Evolutionary conservation across 108 stramenopile species (phyloP), one percentile per base, ranked within the genome.

Genomic region (Skeletonema marinoi): DNA sequence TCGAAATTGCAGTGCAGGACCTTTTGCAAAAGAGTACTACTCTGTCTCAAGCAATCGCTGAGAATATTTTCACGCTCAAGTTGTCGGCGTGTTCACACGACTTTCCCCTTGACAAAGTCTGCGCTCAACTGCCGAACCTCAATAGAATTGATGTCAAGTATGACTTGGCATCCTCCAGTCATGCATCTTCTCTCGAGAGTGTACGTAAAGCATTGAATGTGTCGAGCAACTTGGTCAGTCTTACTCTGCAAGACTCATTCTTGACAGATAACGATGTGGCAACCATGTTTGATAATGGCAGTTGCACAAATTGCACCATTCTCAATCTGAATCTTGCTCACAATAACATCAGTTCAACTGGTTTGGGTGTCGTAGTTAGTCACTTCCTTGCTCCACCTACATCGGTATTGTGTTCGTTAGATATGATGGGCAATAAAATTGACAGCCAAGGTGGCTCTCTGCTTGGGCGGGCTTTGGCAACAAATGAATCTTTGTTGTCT

Each of bases 381-480:
- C 29, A 61, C 25, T 64, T 64, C 63, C 6, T 48, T 13, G 17
- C 46, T 33, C 6, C 61, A 10, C 32, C 14, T 4, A 4, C 32
- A 50, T 46, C 72, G 17, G 17, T 51, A 2, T 19, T 73, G 4
- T 46, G 58, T n/a, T 19, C 60, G 25, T n/a, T 71, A 41, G 70
- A 71, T 13, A 6, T 71, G 25, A 61, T 60, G 17, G 70, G 70
- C 19, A 77, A 77, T 33, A 56, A 63, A 32, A 71, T 77, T 48
- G 56, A 70, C 59, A 59, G 70, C 30, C 4, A 42, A 6, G 68
- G 75, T 36, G 69, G 59, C 1, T 38, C 19, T 12, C 51, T 59
- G 38, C 11, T 77, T 29, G 75, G 75, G n/a, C 10, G 2, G 32
- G 60, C 21, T 3, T 48, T 77, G 4, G 38, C 16, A 17, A 16